These are phyloP conservation scores for Fomitiporia mediterranea DNA, from an alignment of 1,284 basidiomycete genomes.

Conservation along the genomic window DNA sequence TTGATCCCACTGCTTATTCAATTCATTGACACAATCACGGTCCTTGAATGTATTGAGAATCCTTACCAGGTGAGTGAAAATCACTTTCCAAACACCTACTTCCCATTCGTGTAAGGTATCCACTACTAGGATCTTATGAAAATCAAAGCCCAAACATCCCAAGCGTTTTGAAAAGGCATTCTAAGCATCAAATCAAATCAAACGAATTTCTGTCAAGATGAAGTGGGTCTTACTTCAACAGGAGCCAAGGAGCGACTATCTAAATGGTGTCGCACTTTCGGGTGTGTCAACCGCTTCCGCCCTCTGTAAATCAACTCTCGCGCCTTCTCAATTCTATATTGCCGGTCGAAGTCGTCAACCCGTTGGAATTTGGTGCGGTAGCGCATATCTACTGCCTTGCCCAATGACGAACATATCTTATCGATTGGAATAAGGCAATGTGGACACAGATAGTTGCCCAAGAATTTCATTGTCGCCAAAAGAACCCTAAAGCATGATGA, in stretches of 20 bases:
- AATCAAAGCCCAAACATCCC: conserved; percentile 25
- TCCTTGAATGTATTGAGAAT: conserved; percentile 26
- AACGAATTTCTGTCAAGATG: conserved; percentile 21
- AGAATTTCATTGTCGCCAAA: conserved; percentile 26
- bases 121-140: conserved; percentile 29
- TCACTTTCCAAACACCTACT: conserved; percentile 34
- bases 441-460: conserved; percentile 28
- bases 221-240: conserved; percentile 14
- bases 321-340: no score
- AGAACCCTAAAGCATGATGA: conserved; percentile 25
- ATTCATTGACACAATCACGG: conserved; percentile 7
- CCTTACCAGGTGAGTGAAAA: conserved; percentile 33
- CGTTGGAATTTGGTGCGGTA: not conserved
- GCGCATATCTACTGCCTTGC: conserved; percentile 4
- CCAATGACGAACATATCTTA: conserved; percentile 18
- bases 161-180: conserved; percentile 32
- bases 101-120: conserved; percentile 38
- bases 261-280: conserved; percentile 20
- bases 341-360: no score
- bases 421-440: conserved; percentile 26
- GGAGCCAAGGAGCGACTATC: conserved; percentile 20
- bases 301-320: no score
- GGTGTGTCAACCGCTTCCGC: not conserved
- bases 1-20: conserved; percentile 13
- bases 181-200: conserved; percentile 26